Evolutionary conservation across 2,329 filamentous ascomycete genomes (phyloP), one percentile per base, ranked within the genome.

Genomic region (Beauveria australis): DNA sequence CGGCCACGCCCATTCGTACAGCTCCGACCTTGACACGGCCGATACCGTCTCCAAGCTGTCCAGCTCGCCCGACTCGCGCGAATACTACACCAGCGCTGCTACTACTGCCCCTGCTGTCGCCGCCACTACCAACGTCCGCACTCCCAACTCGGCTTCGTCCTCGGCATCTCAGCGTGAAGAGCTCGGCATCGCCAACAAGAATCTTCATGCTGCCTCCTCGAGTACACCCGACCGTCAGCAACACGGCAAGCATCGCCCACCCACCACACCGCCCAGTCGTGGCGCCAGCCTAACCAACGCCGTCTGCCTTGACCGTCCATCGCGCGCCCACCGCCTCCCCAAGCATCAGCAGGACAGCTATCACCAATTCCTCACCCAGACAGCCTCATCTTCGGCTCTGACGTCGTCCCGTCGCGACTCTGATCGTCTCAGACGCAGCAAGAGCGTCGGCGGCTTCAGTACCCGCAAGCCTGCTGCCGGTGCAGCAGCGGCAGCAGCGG

Each of bases 41-140:
- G 80, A 83, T 67, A 80, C 83, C 64, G 74, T 78, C 19, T 81
- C 78, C 68, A 75, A 79, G 59, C 73, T 80, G 62, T 84, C 82
- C n/a, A 77, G 76, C 64, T 76, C 77, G 64, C 68, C 73, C 26
- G 26, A 22, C 40, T 80, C 82, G 22, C 79, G 83, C 54, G 83
- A 84, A 16, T 84, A 87, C 62, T 16, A 43, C 33, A 26, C 37
- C 37, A 26, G 37, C 16, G 28, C 57, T 26, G 18, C 8, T 84
- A 89, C 62, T 94, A 90, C 75, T 91, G 92, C 71, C 93, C 89
- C 77, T 89, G 87, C 43, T 22, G n/a, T 19, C 43, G 10, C 43
- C 19, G 5, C 71, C 89, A 87, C 70, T 87, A 88, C 67, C 83
- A 83, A 66, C 83, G 83, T 66, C 75, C 81, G n/a, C 30, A 33